Base-by-base conservation (phyloP, 1,284 basidiomycete genomes). In the Melampsora americana region DNA sequence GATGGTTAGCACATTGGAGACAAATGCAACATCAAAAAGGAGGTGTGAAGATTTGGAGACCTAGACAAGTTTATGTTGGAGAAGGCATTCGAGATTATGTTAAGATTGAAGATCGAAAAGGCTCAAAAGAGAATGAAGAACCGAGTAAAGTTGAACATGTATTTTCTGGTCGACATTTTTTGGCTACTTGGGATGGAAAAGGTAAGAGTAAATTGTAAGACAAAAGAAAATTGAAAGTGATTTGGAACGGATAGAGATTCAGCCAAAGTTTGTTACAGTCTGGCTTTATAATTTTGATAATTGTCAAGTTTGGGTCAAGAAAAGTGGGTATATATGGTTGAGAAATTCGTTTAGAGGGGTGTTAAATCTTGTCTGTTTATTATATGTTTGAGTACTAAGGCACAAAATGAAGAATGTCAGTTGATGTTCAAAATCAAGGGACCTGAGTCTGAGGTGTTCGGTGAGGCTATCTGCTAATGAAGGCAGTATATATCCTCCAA, bases 31-130 rank as follows among this genome's bases (percentile, higher is more conserved):
- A 93, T 71, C 89, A 91, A 80, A 86, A 89, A 46, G 90, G 89
- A 23, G 91, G 91, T 67, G 91, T 93, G 77, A 93, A 93, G 84
- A 94, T 94, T 79, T 94, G 92, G 92, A 86, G 92, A 59, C 92
- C 92, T 56, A 86, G 80, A 80, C 91, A 93, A 88, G 87, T 93
- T 68, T 94, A 91, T 80, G 87, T 91, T 28, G 92, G 92, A 1
- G 83, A 87, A 7, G 84, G 86, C 12, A 89, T 88, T 81, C 88
- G 92, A 50, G 88, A 90, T 71, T 93, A 90, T 83, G 86, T 90
- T 53, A 85, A 87, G 30, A 83, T 91, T 30, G 87, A 87, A 5
- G 84, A 44, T 12, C 35, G 71, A 32, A 18, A 0, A 16, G 46
- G 11, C 2, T 4, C 2, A 23, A 60, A 48, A 26, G 30, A 18